Conservation (phyloP, 1,139 yeast species). For the Pichia sp. region DNA sequence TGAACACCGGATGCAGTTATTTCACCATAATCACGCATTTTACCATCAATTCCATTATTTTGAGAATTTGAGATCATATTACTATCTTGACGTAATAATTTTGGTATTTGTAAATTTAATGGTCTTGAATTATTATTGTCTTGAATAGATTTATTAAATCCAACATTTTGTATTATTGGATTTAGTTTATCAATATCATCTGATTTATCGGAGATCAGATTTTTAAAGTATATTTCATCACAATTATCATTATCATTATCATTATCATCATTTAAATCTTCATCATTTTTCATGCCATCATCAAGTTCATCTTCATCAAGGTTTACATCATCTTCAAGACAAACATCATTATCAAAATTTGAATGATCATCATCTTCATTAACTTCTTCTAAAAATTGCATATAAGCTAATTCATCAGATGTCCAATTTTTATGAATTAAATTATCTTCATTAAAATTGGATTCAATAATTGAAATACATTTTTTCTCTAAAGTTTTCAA, state of each 20-base stretch:
- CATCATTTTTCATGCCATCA: background rate
- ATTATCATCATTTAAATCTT: slow-evolving; percentile 1
- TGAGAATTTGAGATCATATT: slow-evolving; percentile 5
- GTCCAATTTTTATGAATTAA: background rate
- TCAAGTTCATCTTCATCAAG: slow-evolving; percentile 1
- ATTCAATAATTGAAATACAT: too few relatives aligned
- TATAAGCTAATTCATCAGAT: background rate
- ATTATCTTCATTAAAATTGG: background rate
- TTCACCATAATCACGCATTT: slow-evolving; percentile 36
- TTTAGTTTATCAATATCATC: slow-evolving; percentile 11
- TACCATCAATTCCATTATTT: slow-evolving; percentile 14
- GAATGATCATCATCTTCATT: background rate
- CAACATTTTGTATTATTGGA: slow-evolving; percentile 1
- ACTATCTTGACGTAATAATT: slow-evolving; percentile 10
- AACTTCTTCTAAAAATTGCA: background rate
- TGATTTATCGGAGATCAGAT: slow-evolving; percentile 10
- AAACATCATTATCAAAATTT: background rate
- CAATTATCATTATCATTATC: background rate
- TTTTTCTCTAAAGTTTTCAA: background rate
- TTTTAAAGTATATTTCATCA: slow-evolving; percentile 2
- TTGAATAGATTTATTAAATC: background rate
- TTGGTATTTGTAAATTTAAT: background rate
- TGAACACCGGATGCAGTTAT: slow-evolving; percentile 74
- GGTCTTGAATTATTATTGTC: background rate
- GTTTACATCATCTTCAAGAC: background rate